These are phyloP conservation scores for Poa annua DNA, from an alignment of 176 grass and related monocot species.

Conservation along the genomic window DNA sequence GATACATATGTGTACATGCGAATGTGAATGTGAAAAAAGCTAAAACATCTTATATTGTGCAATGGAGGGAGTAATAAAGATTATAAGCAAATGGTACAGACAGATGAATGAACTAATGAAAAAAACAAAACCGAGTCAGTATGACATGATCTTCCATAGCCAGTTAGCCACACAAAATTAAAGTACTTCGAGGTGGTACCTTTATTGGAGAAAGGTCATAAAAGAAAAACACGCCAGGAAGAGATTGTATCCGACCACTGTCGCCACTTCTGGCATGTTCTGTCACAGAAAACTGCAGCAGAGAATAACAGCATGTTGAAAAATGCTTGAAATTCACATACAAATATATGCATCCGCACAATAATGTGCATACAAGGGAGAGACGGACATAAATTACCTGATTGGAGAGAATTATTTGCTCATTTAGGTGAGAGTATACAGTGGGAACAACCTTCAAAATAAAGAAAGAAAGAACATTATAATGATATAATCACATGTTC, in stretches of 20 bases:
- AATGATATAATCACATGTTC: conserved; percentile 24
- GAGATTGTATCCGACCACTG: conserved; percentile 64
- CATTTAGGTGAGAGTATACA: conserved; percentile 85
- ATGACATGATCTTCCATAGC: conserved; percentile 19
- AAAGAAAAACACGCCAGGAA: conserved; percentile 99
- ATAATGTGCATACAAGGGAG: conserved; percentile 9
- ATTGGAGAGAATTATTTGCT: conserved; percentile 86
- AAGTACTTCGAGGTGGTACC: conserved; percentile 52
- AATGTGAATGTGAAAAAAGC: too few species aligned
- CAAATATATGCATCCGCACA: not conserved
- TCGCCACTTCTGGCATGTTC: conserved; percentile 93
- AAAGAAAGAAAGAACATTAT: not conserved
- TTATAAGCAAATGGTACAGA: not conserved
- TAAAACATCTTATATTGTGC: too few species aligned
- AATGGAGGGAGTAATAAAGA: not conserved
- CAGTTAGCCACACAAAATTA: not conserved
- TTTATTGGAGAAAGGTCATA: conserved; percentile 98
- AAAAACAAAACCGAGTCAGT: not conserved
- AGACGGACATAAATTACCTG: conserved; percentile 61
- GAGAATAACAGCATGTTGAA: conserved; percentile 38
- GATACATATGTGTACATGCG: too few species aligned
- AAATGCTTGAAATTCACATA: conserved; percentile 23
- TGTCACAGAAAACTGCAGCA: conserved; percentile 87
- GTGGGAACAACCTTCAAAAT: conserved; percentile 89
- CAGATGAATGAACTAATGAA: conserved; percentile 3